Evolutionary conservation across 2,329 filamentous ascomycete genomes (phyloP).

Genomic region (Bipolaris cookei): DNA sequence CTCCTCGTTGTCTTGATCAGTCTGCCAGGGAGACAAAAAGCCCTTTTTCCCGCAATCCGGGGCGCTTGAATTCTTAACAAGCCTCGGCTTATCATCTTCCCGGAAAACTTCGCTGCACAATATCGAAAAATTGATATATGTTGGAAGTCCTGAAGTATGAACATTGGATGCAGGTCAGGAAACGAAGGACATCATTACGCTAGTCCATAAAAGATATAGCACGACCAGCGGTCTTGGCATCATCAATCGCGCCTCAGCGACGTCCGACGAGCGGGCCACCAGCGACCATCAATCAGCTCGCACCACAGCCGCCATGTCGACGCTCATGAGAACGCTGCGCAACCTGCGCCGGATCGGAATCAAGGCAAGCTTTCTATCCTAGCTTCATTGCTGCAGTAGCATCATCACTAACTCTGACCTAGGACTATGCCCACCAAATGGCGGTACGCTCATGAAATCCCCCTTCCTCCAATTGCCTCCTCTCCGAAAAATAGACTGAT

Average conservation of each 20-base stretch:
- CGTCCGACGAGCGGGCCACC: slow-evolving; percentile 13
- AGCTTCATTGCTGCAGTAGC: neutral
- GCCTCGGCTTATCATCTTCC: slow-evolving; percentile 46
- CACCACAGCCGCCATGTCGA: slow-evolving; percentile 75
- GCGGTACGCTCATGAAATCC: slow-evolving; percentile 67
- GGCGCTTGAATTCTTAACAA: slow-evolving; percentile 35
- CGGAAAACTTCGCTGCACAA: neutral
- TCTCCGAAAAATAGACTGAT: slow-evolving; percentile 32
- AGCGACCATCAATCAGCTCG: slow-evolving; percentile 19
- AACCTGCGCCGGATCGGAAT: slow-evolving; percentile 88
- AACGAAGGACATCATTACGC: slow-evolving; percentile 15
- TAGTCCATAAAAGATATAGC: slow-evolving; percentile 17
- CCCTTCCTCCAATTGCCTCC: slow-evolving; percentile 32
- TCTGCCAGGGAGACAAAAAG: slow-evolving; percentile 23
- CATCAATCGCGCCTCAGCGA: slow-evolving; percentile 27
- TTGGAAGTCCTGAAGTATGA: neutral
- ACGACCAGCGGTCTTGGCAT: slow-evolving; percentile 27
- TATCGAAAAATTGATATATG: neutral
- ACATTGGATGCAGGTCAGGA: slow-evolving; percentile 29
- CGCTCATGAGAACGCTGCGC: slow-evolving; percentile 80
- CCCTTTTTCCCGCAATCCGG: slow-evolving; percentile 22
- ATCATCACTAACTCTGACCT: slow-evolving; percentile 40
- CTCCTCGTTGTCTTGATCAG: slow-evolving; percentile 32
- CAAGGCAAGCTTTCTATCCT: slow-evolving; percentile 65
- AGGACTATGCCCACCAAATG: slow-evolving; percentile 93